Percentiles rank a stretch among this genome's conserved stretches.
Evolutionary conservation across 768 basidiomycete species (phyloP).

Genomic region (Hygrocybe punicea): DNA sequence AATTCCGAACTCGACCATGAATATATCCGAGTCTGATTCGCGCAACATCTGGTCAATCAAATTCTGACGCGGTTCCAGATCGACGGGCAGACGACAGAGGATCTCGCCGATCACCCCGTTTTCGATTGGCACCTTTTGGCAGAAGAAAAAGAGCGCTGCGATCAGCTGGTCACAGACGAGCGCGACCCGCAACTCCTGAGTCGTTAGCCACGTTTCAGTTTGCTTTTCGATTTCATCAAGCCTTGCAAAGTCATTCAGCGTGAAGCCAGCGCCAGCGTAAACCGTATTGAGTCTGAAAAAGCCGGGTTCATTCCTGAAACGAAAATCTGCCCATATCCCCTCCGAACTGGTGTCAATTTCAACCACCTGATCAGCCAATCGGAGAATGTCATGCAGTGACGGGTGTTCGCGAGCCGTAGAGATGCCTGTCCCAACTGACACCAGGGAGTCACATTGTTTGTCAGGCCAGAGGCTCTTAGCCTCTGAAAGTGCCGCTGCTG

Average conservation of each 20-base stretch:
- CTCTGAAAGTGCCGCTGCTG: neutral
- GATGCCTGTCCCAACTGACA: neutral
- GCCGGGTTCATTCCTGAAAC: neutral
- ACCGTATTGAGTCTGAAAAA: neutral
- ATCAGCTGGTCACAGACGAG: neutral
- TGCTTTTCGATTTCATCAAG: neutral
- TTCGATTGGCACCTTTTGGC: neutral
- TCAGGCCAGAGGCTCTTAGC: neutral
- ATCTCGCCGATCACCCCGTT: neutral
- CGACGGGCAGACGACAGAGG: neutral
- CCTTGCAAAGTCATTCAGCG: neutral
- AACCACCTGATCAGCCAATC: neutral
- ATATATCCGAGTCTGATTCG: neutral
- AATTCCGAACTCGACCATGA: neutral
- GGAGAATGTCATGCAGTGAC: neutral
- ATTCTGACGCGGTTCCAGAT: neutral
- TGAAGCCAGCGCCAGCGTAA: neutral
- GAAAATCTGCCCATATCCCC: neutral
- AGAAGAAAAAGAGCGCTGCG: neutral
- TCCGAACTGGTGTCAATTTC: neutral
- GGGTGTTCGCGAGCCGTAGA: neutral
- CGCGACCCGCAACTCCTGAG: neutral
- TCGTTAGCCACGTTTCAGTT: neutral
- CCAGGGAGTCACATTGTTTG: neutral
- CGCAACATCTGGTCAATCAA: neutral